phyloP scores from a whole-genome alignment of 1,139 yeast genomes.

The Sugiyamaella paludigena region DNA sequence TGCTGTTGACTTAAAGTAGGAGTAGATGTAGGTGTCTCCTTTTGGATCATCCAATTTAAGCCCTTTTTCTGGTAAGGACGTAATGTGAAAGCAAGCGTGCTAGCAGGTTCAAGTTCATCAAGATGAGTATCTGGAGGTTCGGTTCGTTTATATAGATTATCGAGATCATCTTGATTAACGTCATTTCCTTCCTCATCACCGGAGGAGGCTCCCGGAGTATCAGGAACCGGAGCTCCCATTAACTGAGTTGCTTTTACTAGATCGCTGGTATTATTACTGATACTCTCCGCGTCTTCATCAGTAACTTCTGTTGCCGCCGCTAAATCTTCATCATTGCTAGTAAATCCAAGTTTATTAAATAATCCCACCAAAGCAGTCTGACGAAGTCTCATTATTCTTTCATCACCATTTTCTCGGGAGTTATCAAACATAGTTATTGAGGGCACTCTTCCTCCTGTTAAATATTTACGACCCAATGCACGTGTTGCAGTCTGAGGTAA shows the following conservation, averaged over 20 bases:
- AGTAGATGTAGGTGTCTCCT: conserved; percentile 37
- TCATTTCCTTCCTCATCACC: conserved; percentile 41
- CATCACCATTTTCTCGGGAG: conserved; percentile 53
- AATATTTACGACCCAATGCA: conserved; percentile 6
- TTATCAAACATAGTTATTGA: conserved; percentile 27
- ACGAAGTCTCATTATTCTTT: conserved; percentile 50
- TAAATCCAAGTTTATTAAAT: conserved; percentile 50
- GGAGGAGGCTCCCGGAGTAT: neutral
- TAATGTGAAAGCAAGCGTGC: conserved; percentile 56
- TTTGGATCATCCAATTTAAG: conserved; percentile 71
- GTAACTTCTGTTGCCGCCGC: conserved; percentile 24
- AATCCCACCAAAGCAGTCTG: conserved; percentile 58
- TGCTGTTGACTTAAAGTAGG: conserved; percentile 21
- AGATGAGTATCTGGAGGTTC: conserved; percentile 44
- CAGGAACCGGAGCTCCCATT: conserved; percentile 34
- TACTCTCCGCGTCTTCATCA: conserved; percentile 4
- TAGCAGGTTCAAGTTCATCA: conserved; percentile 66
- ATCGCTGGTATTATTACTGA: conserved; percentile 16
- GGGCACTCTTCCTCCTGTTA: conserved; percentile 1
- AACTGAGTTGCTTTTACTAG: conserved; percentile 28
- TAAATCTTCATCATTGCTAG: conserved; percentile 15
- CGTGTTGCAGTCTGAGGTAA: conserved; percentile 17
- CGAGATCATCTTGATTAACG: conserved; percentile 68
- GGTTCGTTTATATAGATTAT: conserved; percentile 67
- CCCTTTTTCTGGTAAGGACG: conserved; percentile 79